Base-by-base conservation (phyloP, 345 rosid genomes). In the Psidium guajava region DNA sequence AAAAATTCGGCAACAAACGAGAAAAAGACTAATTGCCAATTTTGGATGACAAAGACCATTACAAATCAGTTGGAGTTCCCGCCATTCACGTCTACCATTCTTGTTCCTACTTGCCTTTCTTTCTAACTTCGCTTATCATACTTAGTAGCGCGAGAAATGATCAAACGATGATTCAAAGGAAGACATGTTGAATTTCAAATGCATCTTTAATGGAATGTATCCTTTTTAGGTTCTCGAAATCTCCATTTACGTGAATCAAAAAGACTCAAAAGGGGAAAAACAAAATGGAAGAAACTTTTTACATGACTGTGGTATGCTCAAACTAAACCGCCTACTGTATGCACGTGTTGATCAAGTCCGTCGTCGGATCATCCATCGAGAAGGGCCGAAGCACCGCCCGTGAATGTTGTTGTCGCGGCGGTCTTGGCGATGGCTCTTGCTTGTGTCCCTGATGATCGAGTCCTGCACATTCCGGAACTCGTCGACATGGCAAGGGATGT, bases 401-500 rank as follows among this genome's bases (percentile, higher is more conserved):
- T 90, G 90, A 40, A 87, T 90, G 84, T 88, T 74, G 53, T 7
- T 56, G 77, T 49, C 25, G 52, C 75, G 85, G 64, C 47, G 88
- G 40, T 89, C 89, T 85, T 89, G 92, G 28, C 74, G 89, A 25
- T 90, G 92, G 52, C 87, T 84, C 86, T 89, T 54, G 61, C 92
- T 92, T 85, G 88, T 89, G 49, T 89, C 89, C 88, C 90, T 64
- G 81, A 92, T 92, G 86, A 96, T 95, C 84, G 92, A 83, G 84
- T 90, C 94, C 74, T 89, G 98, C 85, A 95, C 92, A 81, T 85
- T 87, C 21, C 91, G 93, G 52, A 96, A 96, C 87, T 95, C 93
- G 61, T 96, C 92, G 2, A 95, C 96, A 69, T 92, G 90, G 89
- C 98, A 96, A 58, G 98, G 99, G 53, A 96, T 91, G 21, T 92